Conservation (phyloP, 257 asterid genomes). For the Galeopsis tetrahit region DNA sequence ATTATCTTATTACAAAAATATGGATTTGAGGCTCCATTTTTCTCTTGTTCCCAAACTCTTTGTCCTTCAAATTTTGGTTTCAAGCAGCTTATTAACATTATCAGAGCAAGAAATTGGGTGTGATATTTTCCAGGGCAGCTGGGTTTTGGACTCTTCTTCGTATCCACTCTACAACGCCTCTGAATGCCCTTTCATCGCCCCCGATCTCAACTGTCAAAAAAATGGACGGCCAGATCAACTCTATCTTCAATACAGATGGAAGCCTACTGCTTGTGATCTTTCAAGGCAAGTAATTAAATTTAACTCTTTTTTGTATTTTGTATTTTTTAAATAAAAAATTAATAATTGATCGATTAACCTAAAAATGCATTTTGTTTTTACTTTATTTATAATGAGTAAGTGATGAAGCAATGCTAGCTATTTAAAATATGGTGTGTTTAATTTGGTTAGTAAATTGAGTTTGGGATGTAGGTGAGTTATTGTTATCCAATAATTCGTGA, state of each 20-base stretch:
- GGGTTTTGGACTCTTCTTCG: slow-evolving; percentile 58
- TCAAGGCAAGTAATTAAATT: slow-evolving; percentile 41
- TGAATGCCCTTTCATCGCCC: slow-evolving; percentile 59
- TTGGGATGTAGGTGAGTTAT: not conserved
- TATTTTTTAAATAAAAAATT: too few relatives aligned
- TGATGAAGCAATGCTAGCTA: too few relatives aligned
- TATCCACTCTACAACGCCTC: slow-evolving; percentile 57
- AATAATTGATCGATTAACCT: too few relatives aligned
- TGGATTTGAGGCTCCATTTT: not conserved
- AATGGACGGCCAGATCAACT: slow-evolving; percentile 56
- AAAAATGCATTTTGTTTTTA: not conserved
- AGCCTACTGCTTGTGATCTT: slow-evolving; percentile 55
- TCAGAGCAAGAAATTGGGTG: slow-evolving; percentile 38
- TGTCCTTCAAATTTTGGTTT: not conserved
- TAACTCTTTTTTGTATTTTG: not conserved
- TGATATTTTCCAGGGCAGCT: slow-evolving; percentile 61
- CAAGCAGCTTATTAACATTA: slow-evolving; percentile 4
- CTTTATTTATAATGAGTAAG: not conserved
- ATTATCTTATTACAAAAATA: not conserved
- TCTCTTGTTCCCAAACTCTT: not conserved
- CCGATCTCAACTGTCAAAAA: slow-evolving; percentile 61
- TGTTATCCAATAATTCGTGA: not conserved
- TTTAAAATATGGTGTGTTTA: not conserved
- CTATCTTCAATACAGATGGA: slow-evolving; percentile 63
- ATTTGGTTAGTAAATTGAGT: not conserved